These are phyloP conservation scores for Centella asiatica DNA, from an alignment of 129 eudicot species.

Conservation along the genomic window DNA sequence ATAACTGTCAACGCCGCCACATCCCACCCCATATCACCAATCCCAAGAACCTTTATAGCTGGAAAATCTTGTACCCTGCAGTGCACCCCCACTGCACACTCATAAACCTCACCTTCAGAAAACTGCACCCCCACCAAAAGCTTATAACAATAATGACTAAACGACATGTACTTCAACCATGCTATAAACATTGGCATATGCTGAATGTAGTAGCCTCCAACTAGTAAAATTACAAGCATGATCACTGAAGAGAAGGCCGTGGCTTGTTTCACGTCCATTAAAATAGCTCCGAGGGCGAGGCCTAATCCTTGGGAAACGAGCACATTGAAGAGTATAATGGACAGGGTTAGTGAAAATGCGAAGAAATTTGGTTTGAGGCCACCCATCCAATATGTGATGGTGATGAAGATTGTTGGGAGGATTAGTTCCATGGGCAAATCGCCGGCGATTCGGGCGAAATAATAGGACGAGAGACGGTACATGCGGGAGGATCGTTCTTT, in stretches of 20 bases:
- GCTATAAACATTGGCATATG: conserved; percentile 63
- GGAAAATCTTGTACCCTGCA: conserved; percentile 71
- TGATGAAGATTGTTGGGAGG: conserved; percentile 68
- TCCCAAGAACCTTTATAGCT: conserved; percentile 49
- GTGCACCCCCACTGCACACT: conserved; percentile 38
- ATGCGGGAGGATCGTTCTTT: conserved; percentile 70
- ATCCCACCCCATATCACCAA: conserved; percentile 47
- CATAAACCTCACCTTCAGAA: conserved; percentile 48
- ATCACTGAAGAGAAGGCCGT: conserved; percentile 74
- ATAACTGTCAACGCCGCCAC: conserved; percentile 69
- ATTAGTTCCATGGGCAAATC: conserved; percentile 96
- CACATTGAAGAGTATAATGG: conserved; percentile 68
- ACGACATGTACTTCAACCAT: conserved; percentile 79
- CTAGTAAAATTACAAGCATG: conserved; percentile 82
- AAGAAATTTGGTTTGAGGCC: conserved; percentile 68
- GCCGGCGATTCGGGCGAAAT: conserved; percentile 67
- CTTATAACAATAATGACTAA: conserved; percentile 81
- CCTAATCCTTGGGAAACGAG: conserved; percentile 96
- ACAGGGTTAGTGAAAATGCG: conserved; percentile 59
- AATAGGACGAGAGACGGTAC: conserved; percentile 91
- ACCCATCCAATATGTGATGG: conserved; percentile 83
- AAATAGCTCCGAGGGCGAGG: conserved; percentile 81
- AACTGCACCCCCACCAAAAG: conserved; percentile 77
- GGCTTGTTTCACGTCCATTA: conserved; percentile 86
- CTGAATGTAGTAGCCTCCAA: conserved; percentile 83